phyloP scores from a whole-genome alignment of 495 filamentous ascomycete genomes.

The Tuber melanosporum region DNA sequence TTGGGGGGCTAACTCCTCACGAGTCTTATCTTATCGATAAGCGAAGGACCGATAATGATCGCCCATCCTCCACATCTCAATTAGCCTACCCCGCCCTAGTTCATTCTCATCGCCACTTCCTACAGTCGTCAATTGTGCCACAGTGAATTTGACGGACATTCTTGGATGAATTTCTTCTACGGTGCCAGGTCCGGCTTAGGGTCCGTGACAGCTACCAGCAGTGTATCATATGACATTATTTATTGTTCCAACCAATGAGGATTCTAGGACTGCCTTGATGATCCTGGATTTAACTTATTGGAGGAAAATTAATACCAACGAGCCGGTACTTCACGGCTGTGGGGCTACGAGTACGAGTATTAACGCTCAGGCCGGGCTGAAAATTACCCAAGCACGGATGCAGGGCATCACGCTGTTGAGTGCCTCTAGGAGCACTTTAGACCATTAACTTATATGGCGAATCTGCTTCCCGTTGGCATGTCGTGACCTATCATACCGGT shows the following conservation, averaged over 20 bases:
- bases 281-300: not conserved
- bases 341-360: not conserved
- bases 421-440: not conserved
- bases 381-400: not conserved
- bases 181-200: not conserved
- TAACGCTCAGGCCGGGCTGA: not conserved
- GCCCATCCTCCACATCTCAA: not conserved
- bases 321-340: not conserved
- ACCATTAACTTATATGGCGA: not conserved
- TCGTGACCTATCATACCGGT: not conserved
- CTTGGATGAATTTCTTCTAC: not conserved
- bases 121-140: not conserved
- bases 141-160: not conserved
- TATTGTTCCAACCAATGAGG: not conserved
- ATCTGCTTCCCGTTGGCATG: not conserved
- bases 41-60: not conserved
- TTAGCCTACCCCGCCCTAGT: not conserved
- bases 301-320: not conserved
- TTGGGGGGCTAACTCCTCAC: not conserved
- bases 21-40: not conserved
- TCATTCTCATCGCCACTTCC: not conserved
- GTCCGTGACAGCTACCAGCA: not conserved
- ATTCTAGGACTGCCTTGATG: not conserved
- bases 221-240: not conserved
- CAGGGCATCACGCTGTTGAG: not conserved